Evolutionary conservation across 805 yeast species (phyloP).

Genomic region (Grigorovia humatica): DNA sequence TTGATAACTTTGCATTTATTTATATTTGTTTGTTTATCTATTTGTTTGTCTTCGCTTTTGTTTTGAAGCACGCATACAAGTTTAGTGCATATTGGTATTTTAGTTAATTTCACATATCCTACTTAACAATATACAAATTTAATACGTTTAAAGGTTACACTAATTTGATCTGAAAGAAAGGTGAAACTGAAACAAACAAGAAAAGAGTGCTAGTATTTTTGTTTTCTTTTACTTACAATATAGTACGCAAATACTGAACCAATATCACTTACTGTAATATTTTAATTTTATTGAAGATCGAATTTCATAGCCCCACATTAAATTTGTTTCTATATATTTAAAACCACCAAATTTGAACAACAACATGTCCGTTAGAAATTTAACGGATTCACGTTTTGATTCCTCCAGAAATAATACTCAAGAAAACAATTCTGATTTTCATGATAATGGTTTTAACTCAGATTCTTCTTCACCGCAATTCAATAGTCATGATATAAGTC

Average conservation of each 20-base stretch:
- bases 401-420: conserved; percentile 9
- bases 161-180: too few species aligned
- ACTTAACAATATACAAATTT: too few species aligned
- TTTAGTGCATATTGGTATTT: background rate
- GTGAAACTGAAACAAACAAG: too few species aligned
- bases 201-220: too few species aligned
- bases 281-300: too few species aligned
- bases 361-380: conserved; percentile 33
- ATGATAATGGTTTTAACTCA: background rate
- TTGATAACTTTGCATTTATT: background rate
- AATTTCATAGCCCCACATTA: too few species aligned
- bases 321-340: too few species aligned
- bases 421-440: background rate
- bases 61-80: background rate
- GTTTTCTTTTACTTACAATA: too few species aligned
- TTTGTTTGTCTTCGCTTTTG: background rate
- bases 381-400: conserved; percentile 6
- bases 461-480: background rate
- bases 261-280: too few species aligned
- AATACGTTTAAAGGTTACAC: too few species aligned
- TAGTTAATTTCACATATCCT: too few species aligned
- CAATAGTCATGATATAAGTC: background rate
- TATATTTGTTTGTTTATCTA: background rate
- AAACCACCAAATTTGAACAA: background rate
- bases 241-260: too few species aligned